Evolutionary conservation across 2,329 filamentous ascomycete species (phyloP).

Genomic region (Magnaporthiopsis rhizophila): DNA sequence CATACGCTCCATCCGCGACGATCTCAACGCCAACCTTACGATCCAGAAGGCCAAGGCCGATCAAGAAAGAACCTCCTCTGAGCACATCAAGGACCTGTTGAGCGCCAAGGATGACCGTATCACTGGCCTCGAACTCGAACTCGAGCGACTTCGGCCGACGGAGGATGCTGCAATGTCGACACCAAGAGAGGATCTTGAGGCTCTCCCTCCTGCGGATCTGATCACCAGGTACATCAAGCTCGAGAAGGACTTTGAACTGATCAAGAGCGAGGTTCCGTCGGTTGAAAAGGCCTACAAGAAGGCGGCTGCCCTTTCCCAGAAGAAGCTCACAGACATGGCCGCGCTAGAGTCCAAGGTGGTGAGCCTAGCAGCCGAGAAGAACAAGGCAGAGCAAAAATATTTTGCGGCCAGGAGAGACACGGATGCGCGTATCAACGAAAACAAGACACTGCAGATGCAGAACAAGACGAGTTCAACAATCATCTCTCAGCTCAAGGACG

Average conservation of each 20-base stretch:
- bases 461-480: conserved; percentile 90
- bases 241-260: conserved; percentile 70
- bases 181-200: conserved; percentile 41
- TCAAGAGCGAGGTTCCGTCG: conserved; percentile 79
- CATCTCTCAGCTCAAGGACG: conserved; percentile 85
- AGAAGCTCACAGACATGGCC: conserved; percentile 74
- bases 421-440: conserved; percentile 74
- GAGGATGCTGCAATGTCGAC: conserved; percentile 39
- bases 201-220: conserved; percentile 61
- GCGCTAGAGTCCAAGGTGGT: conserved; percentile 70
- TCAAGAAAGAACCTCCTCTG: conserved; percentile 59
- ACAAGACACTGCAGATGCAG: conserved; percentile 70
- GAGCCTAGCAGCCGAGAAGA: conserved; percentile 75
- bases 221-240: conserved; percentile 65
- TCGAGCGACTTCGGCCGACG: conserved; percentile 56
- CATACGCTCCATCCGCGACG: conserved; percentile 77
- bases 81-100: conserved; percentile 73
- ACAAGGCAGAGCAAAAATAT: conserved; percentile 96
- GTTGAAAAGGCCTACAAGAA: conserved; percentile 90
- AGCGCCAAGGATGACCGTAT: conserved; percentile 76
- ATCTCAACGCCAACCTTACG: conserved; percentile 71
- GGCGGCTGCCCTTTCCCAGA: conserved; percentile 73
- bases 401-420: conserved; percentile 93
- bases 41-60: conserved; percentile 75
- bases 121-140: conserved; percentile 70